Percentiles rank a stretch among this genome's conserved stretches.
These are phyloP conservation scores for Colletotrichum tabaci DNA, from an alignment of 2,329 filamentous ascomycete genomes.

Conservation along the genomic window DNA sequence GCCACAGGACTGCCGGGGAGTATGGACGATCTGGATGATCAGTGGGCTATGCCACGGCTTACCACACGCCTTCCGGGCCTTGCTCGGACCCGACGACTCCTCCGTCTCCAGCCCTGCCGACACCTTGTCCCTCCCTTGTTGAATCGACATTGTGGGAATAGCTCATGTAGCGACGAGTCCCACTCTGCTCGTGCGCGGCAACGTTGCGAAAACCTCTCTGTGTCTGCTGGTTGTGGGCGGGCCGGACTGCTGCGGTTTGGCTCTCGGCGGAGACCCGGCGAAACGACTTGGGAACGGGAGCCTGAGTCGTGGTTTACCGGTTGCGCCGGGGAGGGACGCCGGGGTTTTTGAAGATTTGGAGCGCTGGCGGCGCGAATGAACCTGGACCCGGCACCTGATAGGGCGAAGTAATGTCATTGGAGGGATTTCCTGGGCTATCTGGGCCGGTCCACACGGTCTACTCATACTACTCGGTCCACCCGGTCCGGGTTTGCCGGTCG, in stretches of 20 bases:
- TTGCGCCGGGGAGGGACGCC: conserved; percentile 37
- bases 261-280: conserved; percentile 20
- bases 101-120: conserved; percentile 21
- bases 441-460: conserved; percentile 16
- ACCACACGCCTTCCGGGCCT: conserved; percentile 51
- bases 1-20: conserved; percentile 1
- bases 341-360: conserved; percentile 19
- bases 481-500: conserved; percentile 35
- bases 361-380: conserved; percentile 10
- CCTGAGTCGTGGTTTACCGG: conserved; percentile 31
- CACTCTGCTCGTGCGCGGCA: conserved; percentile 7
- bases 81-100: conserved; percentile 41
- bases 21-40: neutral
- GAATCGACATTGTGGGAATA: conserved; percentile 4
- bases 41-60: conserved; percentile 34
- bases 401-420: conserved; percentile 32
- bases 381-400: conserved; percentile 31
- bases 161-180: conserved; percentile 9
- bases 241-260: neutral
- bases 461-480: neutral
- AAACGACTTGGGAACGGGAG: conserved; percentile 26
- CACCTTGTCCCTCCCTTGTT: conserved; percentile 12
- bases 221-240: neutral
- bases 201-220: neutral
- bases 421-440: conserved; percentile 25